Evolutionary conservation across 2,329 filamentous ascomycete species (phyloP), one percentile per base, ranked within the genome.

Genomic region (Fusarium fracticaudum): DNA sequence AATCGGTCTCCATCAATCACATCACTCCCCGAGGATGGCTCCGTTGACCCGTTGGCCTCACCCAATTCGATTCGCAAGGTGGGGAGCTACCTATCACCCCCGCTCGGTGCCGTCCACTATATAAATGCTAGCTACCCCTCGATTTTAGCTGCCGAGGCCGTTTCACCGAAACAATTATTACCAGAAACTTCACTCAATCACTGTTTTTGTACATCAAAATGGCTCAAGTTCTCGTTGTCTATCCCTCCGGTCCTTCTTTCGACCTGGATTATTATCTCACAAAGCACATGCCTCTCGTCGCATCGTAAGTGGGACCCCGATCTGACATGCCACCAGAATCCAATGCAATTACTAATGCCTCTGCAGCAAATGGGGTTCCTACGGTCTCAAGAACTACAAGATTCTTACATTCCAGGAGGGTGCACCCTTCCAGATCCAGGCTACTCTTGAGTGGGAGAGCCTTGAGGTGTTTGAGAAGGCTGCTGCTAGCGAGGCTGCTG

Each of bases 261-360:
- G 74, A 79, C 70, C 61, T 74, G 43, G 68, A 78, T 24, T 79
- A 79, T 48, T 79, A 79, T 53, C 35, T 78, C 13, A 69, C 74
- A 50, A 77, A 60, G 37, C 77, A 79, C 45, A 79, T 79, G 77
- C 75, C 77, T 58, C 72, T 79, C 17, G 75, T 74, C 14, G 38
- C 60, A 33, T 47, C 66, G 77, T 79, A 60, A 60, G 76, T 75
- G 24, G 35, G 6, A 26, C 29, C 31, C 31, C 18, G 29, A 60
- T 40, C 43, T 37, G 50, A 58, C 37, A 44, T 24, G 7, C 10
- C 29, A 40, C 37, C 17, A 22, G 31, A 40, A n/a, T 18, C 7
- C 22, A 3, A 43, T 6, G 26, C 35, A 40, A 48, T 38, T 15
- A 6, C 65, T 50, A 18, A 44, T 9, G 7, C 8, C 15, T 22